Conservation (phyloP, 495 filamentous ascomycete species). For the Daldinia bambusicola region DNA sequence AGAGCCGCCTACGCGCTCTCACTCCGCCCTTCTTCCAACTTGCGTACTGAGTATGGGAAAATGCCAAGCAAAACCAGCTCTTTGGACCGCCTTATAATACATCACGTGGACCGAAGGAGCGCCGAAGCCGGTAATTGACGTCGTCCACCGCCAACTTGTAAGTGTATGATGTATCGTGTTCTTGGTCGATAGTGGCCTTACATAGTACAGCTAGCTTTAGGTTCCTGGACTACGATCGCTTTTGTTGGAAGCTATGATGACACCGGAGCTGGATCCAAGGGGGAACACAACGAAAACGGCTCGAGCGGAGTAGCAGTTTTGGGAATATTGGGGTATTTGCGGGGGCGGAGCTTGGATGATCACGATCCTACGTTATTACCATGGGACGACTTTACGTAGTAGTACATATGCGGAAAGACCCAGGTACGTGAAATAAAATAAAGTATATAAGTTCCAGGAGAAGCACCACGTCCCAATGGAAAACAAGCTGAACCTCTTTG, state of each 20-base stretch:
- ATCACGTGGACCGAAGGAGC: slow-evolving; percentile 23
- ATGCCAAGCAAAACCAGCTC: not conserved
- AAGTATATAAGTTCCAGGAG: slow-evolving; percentile 26
- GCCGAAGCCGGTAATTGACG: slow-evolving; percentile 15
- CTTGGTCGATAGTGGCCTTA: slow-evolving; percentile 3
- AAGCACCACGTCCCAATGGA: not conserved
- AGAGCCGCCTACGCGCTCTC: not conserved
- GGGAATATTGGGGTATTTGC: slow-evolving; percentile 32
- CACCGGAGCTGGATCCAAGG: too few relatives aligned
- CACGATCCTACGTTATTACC: slow-evolving; percentile 22
- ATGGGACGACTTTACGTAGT: not conserved
- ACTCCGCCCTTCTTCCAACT: not conserved
- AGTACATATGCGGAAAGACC: too few relatives aligned
- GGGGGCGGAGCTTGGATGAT: slow-evolving; percentile 13
- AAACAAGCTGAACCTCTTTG: slow-evolving; percentile 1
- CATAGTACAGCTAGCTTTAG: slow-evolving; percentile 11
- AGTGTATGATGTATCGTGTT: not conserved
- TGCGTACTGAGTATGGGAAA: not conserved
- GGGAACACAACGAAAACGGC: not conserved
- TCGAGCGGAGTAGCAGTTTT: slow-evolving; percentile 16
- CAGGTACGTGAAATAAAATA: not conserved
- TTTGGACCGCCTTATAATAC: slow-evolving; percentile 21
- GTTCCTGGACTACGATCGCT: not conserved
- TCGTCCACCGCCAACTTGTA: not conserved
- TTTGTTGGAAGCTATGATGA: not conserved